These are phyloP conservation scores for Babesia sp. DNA, from an alignment of 169 alveolate genomes.

Conservation along the genomic window DNA sequence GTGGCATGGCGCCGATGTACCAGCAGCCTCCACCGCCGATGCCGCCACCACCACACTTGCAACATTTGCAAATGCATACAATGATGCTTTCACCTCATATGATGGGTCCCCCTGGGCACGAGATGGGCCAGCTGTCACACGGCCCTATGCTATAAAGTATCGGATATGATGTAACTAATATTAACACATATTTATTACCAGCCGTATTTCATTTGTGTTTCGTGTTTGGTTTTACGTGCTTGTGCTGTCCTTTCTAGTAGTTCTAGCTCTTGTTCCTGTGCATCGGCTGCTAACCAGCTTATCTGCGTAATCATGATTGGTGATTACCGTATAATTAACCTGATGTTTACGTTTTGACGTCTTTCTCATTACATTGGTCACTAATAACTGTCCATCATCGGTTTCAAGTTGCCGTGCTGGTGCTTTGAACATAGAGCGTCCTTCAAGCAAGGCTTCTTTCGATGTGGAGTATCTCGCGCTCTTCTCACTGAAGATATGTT, in stretches of 20 bases:
- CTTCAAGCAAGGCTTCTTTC: slow-evolving; percentile 47
- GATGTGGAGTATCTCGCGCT: slow-evolving; percentile 16
- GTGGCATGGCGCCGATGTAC: not conserved
- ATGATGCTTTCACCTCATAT: slow-evolving; percentile 6
- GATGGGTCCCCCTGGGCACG: slow-evolving; percentile 5
- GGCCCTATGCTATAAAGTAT: too few species aligned
- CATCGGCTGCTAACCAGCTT: slow-evolving; percentile 85
- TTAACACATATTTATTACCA: too few species aligned
- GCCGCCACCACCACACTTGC: slow-evolving; percentile 8
- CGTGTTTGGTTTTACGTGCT: slow-evolving; percentile 74
- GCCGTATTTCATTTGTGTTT: slow-evolving; percentile 83
- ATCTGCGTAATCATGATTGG: slow-evolving; percentile 46
- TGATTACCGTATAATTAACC: not conserved
- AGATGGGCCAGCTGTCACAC: too few species aligned
- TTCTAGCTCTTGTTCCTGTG: slow-evolving; percentile 82
- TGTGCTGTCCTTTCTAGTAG: slow-evolving; percentile 77
- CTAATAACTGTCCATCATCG: slow-evolving; percentile 53
- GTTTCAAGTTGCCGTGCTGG: slow-evolving; percentile 44
- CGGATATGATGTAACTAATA: too few species aligned
- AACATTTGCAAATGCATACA: not conserved
- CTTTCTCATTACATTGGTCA: slow-evolving; percentile 48
- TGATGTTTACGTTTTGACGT: slow-evolving; percentile 64
- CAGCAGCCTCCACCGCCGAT: not conserved
- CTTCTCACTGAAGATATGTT: slow-evolving; percentile 35
- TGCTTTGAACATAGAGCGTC: slow-evolving; percentile 16